Evolutionary conservation across 2,329 filamentous ascomycete genomes (phyloP).

Genomic region (Pseudocercospora fuligena): DNA sequence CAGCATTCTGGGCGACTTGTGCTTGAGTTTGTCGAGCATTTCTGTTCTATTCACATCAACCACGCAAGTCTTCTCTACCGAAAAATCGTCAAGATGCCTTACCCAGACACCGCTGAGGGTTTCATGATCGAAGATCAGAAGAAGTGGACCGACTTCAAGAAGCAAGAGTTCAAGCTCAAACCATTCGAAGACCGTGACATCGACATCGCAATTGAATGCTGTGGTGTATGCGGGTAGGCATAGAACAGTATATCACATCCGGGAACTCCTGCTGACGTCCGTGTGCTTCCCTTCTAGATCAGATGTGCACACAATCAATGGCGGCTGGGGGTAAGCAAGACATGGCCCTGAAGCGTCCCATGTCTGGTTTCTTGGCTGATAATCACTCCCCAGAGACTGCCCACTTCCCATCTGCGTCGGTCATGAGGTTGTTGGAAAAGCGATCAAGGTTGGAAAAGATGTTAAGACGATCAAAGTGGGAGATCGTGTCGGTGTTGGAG

Average conservation of each 20-base stretch:
- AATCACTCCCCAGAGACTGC: slow-evolving; percentile 61
- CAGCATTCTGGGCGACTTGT: background rate
- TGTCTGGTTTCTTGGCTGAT: no score
- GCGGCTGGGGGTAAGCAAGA: background rate
- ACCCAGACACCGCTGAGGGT: slow-evolving; percentile 57
- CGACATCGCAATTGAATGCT: slow-evolving; percentile 83
- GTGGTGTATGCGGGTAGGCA: slow-evolving; percentile 59
- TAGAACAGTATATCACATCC: no score
- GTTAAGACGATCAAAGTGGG: slow-evolving; percentile 55
- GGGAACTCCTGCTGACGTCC: no score
- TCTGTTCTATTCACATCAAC: slow-evolving; percentile 5
- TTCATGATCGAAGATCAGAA: slow-evolving; percentile 60
- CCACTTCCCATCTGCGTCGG: slow-evolving; percentile 69
- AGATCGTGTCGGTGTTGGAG: slow-evolving; percentile 54
- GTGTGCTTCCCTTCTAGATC: background rate
- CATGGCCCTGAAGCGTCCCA: no score
- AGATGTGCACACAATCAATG: slow-evolving; percentile 37
- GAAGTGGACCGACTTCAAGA: slow-evolving; percentile 64
- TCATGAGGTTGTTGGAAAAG: slow-evolving; percentile 62
- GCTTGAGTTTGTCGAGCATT: background rate
- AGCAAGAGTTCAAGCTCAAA: slow-evolving; percentile 73
- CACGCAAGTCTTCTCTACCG: slow-evolving; percentile 10
- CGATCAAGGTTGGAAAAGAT: slow-evolving; percentile 55
- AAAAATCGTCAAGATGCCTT: slow-evolving; percentile 48
- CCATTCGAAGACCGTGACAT: slow-evolving; percentile 86